These are phyloP conservation scores for Atkinsonella hypoxylon DNA, from an alignment of 2,329 filamentous ascomycete species.

Conservation along the genomic window DNA sequence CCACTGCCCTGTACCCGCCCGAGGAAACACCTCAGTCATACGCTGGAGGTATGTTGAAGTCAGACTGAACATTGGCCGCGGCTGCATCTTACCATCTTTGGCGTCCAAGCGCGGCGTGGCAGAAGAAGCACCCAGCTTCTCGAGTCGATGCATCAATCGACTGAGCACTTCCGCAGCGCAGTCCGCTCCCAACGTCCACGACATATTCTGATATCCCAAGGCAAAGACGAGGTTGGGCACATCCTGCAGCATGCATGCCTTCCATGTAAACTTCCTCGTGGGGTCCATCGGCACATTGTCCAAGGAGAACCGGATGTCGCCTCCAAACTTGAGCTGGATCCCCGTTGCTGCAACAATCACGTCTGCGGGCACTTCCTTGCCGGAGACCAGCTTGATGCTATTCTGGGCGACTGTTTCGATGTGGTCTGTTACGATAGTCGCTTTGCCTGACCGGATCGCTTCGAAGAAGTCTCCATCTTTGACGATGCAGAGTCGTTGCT, in stretches of 20 bases:
- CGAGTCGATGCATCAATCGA: conserved; percentile 23
- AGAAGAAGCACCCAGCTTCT: conserved; percentile 25
- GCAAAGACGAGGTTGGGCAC: conserved; percentile 48
- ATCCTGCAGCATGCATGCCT: conserved; percentile 47
- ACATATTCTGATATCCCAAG: conserved; percentile 47
- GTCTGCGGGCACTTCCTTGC: conserved; percentile 39
- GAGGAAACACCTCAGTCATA: conserved; percentile 30
- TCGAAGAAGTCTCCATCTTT: conserved; percentile 34
- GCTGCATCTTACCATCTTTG: conserved; percentile 22
- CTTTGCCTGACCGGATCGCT: conserved; percentile 26
- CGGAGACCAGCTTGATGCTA: conserved; percentile 31
- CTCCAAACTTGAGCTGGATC: conserved; percentile 42
- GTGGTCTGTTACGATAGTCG: conserved; percentile 29
- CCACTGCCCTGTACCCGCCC: conserved; percentile 27
- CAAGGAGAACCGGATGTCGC: conserved; percentile 36
- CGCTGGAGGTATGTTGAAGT: conserved; percentile 39
- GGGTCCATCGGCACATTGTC: conserved; percentile 35
- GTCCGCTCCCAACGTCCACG: conserved; percentile 53
- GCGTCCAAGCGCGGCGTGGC: conserved; percentile 30
- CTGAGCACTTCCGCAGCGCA: conserved; percentile 25
- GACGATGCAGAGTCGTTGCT: conserved; percentile 55
- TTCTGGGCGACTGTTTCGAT: conserved; percentile 33
- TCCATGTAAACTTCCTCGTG: conserved; percentile 41
- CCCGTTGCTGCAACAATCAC: conserved; percentile 56
- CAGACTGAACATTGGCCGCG: conserved; percentile 28